phyloP scores from a whole-genome alignment of 2,329 filamentous ascomycete genomes.

The Fusarium duplospermum region DNA sequence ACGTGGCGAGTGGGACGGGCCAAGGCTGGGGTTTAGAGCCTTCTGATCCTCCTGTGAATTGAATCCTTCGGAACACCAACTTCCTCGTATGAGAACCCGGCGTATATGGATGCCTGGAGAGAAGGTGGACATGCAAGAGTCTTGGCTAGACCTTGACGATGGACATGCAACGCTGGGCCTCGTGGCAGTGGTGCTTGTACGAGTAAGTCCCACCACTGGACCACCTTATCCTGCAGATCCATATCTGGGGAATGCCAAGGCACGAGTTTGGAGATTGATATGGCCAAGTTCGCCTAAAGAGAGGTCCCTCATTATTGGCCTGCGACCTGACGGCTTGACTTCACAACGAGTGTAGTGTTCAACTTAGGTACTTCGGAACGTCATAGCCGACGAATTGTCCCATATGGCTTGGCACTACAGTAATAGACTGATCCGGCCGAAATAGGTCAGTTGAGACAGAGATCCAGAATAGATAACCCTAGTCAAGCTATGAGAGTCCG shows the following conservation, averaged over 20 bases:
- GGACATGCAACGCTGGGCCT: neutral
- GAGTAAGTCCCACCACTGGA: neutral
- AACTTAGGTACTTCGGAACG: no score
- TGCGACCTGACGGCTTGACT: neutral
- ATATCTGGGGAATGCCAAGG: neutral
- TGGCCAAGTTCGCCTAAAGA: neutral
- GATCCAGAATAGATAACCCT: no score
- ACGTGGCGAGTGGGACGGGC: neutral
- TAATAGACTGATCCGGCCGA: no score
- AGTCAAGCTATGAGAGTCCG: neutral
- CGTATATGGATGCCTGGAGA: neutral
- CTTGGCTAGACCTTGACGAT: neutral
- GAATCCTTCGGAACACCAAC: neutral
- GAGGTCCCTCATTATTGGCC: neutral
- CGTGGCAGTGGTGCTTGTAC: neutral
- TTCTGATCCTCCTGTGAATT: neutral
- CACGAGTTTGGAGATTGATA: neutral
- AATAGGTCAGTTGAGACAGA: no score
- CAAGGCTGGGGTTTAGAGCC: neutral
- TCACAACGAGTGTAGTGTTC: neutral
- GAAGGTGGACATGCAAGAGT: neutral
- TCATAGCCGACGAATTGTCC: no score
- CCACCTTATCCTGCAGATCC: neutral
- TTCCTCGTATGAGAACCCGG: neutral
- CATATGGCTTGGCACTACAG: no score